Evolutionary conservation across 305 asterid genomes (phyloP).

Genomic region (Galium porrigens): DNA sequence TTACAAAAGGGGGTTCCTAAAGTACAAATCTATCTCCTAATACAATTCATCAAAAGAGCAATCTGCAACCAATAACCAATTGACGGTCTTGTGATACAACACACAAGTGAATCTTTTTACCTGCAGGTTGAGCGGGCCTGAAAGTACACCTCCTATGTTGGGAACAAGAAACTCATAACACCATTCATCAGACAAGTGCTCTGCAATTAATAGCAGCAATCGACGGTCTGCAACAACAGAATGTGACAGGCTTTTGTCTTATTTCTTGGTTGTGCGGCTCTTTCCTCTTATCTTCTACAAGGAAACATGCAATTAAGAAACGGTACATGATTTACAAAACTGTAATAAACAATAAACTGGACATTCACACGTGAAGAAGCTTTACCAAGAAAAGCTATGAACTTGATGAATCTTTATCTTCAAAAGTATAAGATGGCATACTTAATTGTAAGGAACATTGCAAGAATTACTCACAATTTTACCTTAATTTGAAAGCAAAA

Average conservation of each 20-base stretch:
- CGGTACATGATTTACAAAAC: slow-evolving; percentile 7
- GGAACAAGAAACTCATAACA: slow-evolving; percentile 1
- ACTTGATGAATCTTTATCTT: not conserved
- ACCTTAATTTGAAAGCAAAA: not conserved
- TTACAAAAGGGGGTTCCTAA: not conserved
- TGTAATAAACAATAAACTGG: not conserved
- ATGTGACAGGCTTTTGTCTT: slow-evolving; percentile 11
- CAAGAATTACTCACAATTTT: not conserved
- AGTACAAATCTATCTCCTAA: not conserved
- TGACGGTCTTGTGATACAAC: no score
- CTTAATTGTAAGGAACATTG: not conserved
- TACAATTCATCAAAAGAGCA: no score
- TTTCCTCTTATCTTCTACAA: slow-evolving; percentile 69
- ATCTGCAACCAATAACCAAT: no score
- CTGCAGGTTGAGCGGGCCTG: no score
- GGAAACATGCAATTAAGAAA: slow-evolving; percentile 11
- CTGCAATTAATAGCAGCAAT: not conserved
- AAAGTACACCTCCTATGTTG: not conserved
- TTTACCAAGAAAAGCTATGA: not conserved
- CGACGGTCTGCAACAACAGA: not conserved
- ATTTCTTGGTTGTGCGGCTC: slow-evolving; percentile 67
- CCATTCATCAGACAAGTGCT: slow-evolving; percentile 1
- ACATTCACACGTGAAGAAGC: not conserved
- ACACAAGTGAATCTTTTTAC: no score
- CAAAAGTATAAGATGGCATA: not conserved